A percentile compares a stretch with the other conserved stretches of the same genome.
These are phyloP conservation scores for Ceratobasidium sp. DNA, from an alignment of 1,284 basidiomycete genomes.

Conservation along the genomic window DNA sequence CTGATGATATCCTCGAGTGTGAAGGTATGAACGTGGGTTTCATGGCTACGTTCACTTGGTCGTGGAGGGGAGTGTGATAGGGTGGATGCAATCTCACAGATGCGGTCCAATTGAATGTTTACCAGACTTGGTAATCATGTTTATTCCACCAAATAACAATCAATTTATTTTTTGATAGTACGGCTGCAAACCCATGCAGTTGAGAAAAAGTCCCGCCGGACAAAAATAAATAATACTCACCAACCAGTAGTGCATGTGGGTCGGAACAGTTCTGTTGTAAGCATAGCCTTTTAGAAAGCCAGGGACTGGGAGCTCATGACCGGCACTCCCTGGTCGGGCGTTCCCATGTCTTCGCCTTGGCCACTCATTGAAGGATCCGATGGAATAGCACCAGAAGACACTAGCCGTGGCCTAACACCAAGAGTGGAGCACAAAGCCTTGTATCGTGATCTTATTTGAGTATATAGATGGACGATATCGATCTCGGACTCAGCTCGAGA, in stretches of 20 bases:
- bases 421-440: conserved; percentile 83
- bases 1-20: neutral
- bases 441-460: conserved; percentile 87
- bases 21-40: neutral
- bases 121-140: no score
- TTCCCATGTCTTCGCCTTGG: neutral
- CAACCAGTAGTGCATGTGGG: neutral
- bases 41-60: no score
- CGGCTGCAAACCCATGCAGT: neutral
- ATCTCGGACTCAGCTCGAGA: conserved; percentile 56
- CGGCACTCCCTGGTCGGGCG: neutral
- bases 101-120: no score
- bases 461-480: conserved; percentile 75
- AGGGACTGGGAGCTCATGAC: neutral
- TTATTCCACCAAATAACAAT: no score
- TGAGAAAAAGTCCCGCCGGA: neutral
- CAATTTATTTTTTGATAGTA: no score
- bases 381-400: conserved; percentile 47
- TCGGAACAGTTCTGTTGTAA: neutral
- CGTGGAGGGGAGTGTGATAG: no score
- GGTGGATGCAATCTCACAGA: no score
- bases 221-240: neutral
- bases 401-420: conserved; percentile 71
- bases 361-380: neutral
- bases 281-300: conserved; percentile 5